Percentiles rank a stretch among this genome's conserved stretches.
phyloP scores from a whole-genome alignment of 352 stramenopile species.

The Globisporangium uncinulatum region DNA sequence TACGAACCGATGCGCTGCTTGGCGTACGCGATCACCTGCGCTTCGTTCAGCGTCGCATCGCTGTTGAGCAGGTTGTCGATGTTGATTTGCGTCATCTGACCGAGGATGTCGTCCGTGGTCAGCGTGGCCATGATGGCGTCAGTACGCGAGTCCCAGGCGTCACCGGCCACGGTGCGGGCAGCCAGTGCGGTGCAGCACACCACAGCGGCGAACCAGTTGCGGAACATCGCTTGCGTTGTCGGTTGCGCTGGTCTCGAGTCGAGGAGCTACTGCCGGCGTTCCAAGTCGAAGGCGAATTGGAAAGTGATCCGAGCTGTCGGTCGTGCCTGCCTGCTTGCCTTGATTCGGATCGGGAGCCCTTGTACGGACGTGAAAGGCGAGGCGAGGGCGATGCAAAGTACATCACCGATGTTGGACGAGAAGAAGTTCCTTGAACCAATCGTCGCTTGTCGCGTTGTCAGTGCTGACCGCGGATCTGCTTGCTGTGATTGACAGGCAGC shows the following conservation, averaged over 20 bases:
- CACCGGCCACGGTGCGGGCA: conserved; percentile 14
- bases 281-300: conserved; percentile 6
- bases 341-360: too few species aligned
- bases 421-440: too few species aligned
- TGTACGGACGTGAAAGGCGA: too few species aligned
- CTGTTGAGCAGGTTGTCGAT: conserved; percentile 47
- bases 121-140: conserved; percentile 49
- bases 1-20: conserved; percentile 77
- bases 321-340: too few species aligned
- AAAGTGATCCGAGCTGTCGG: conserved; percentile 3
- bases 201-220: conserved; percentile 24
- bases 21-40: conserved; percentile 45
- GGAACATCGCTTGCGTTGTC: conserved; percentile 4
- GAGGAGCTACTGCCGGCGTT: neutral
- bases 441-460: too few species aligned
- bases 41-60: conserved; percentile 36
- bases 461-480: too few species aligned
- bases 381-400: too few species aligned
- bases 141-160: conserved; percentile 29
- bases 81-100: conserved; percentile 85
- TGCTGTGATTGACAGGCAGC: too few species aligned
- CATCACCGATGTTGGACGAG: too few species aligned
- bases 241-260: neutral
- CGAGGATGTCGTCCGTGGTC: conserved; percentile 56
- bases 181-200: conserved; percentile 23